Evolutionary conservation across 1,284 basidiomycete species (phyloP), one percentile per base, ranked within the genome.

Genomic region (Austroboletus olivaceoglutinosus): DNA sequence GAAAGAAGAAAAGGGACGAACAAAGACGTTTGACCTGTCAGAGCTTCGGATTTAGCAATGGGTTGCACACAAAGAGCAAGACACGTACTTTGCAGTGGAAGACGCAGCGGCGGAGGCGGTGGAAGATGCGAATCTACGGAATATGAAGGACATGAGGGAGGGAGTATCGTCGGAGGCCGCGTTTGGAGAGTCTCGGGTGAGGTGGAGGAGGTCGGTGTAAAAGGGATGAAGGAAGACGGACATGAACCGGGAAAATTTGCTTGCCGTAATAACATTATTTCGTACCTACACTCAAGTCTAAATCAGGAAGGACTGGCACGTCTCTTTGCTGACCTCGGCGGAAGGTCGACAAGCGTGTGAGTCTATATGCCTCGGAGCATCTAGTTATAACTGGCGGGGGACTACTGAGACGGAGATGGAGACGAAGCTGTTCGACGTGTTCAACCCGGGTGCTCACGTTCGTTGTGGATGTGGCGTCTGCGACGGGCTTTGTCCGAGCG

Each of bases 41-140:
- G n/a, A n/a, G n/a, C n/a, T 53, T 48, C 33, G 60, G 29, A 23
- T 50, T 62, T 12, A 60, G 51, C 25, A 40, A 25, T 21, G 19
- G 29, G n/a, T 40, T 31, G 8, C 13, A 37, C 36, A 42, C 36
- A n/a, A n/a, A 11, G 23, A 41, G 30, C 16, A 39, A 21, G 30
- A 46, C 21, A 54, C 57, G n/a, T n/a, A n/a, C n/a, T n/a, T n/a
- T n/a, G n/a, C n/a, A n/a, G n/a, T n/a, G n/a, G n/a, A n/a, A n/a
- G n/a, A n/a, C n/a, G n/a, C n/a, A n/a, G n/a, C n/a, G n/a, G n/a
- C n/a, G n/a, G n/a, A n/a, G n/a, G n/a, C n/a, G n/a, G 66, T 53
- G 34, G 68, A 62, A 31, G 65, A 65, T 8, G 51, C 43, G 29
- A 67, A 60, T 33, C 64, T 58, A 36, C 65, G 68, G 29, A 67